Base-by-base conservation (phyloP, 306 rosid genomes). In the Macrotyloma uniflorum region DNA sequence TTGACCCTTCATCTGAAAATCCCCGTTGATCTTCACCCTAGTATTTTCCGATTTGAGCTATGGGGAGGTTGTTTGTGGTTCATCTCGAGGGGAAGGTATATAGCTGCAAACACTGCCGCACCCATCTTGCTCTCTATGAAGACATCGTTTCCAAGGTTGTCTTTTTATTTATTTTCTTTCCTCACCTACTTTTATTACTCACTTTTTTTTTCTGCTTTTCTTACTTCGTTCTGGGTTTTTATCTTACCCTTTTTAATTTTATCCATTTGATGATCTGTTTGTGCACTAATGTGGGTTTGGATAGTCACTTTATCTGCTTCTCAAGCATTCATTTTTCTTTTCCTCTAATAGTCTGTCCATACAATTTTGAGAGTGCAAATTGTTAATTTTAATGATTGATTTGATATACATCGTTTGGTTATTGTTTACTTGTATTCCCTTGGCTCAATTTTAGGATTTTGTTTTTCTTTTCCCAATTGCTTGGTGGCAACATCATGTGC, bases 21-120 rank as follows among this genome's bases (percentile, higher is more conserved):
- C 76, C 32, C 61, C 58, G 15, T 32, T 62, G n/a, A 67, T 51
- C 72, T 77, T 59, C 40, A 53, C 62, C 54, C 16, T 42, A 24
- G 70, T 23, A 42, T 67, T 83, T 58, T 43, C 24, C 5, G 20
- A 63, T 32, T 74, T 75, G 51, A 83, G 81, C 10, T 69, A 93
- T 93, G 98, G 98, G 98, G 67, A 93, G 94, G 83, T 75, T 93
- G 88, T 93, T 93, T 80, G 86, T 91, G 84, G 80, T 83, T 72
- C 82, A 85, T 85, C 92, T 91, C 2, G 98, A 93, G 51, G 98
- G 98, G 72, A 84, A 28, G 89, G 75, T 93, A 89, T 93, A 93
- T 68, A 89, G 93, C 86, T 93, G 98, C 85, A 89, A 84, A 80
- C 91, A 91, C 90, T 93, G 98, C 83, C 84, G 88, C 42, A 93